phyloP scores from a whole-genome alignment of 1,284 basidiomycete genomes.

The Apiotrichum mycotoxinovorans region DNA sequence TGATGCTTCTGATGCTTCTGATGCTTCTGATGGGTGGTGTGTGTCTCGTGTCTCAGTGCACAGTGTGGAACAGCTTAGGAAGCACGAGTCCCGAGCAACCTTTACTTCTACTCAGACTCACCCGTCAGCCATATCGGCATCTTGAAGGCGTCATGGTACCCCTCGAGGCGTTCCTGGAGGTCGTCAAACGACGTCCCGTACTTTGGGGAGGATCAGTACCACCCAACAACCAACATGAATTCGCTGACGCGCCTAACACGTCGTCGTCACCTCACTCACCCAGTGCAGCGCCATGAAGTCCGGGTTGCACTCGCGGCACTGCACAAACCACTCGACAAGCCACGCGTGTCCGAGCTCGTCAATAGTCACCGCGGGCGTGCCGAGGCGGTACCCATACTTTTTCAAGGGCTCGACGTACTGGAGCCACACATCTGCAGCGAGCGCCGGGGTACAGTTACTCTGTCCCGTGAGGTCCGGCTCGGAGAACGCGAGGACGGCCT shows the following conservation, averaged over 20 bases:
- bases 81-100: too few species aligned
- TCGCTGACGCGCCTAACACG: too few species aligned
- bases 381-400: conserved; percentile 45
- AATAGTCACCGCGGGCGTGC: conserved; percentile 52
- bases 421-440: conserved; percentile 29
- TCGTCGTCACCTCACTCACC: conserved; percentile 44
- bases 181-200: conserved; percentile 58
- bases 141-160: conserved; percentile 57
- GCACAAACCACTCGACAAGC: conserved; percentile 50
- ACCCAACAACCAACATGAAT: too few species aligned
- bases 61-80: too few species aligned
- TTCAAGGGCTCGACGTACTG: conserved; percentile 33
- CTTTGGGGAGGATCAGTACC: too few species aligned
- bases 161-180: conserved; percentile 57
- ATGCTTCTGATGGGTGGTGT: too few species aligned
- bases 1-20: too few species aligned
- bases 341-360: conserved; percentile 51
- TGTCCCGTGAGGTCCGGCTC: conserved; percentile 31
- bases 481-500: conserved; percentile 33
- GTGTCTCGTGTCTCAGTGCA: too few species aligned
- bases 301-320: conserved; percentile 51
- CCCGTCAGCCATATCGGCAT: conserved; percentile 61
- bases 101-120: too few species aligned
- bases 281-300: conserved; percentile 53
- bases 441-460: conserved; percentile 24